Evolutionary conservation across 2,329 filamentous ascomycete species (phyloP).

Genomic region (Lomentospora prolificans): DNA sequence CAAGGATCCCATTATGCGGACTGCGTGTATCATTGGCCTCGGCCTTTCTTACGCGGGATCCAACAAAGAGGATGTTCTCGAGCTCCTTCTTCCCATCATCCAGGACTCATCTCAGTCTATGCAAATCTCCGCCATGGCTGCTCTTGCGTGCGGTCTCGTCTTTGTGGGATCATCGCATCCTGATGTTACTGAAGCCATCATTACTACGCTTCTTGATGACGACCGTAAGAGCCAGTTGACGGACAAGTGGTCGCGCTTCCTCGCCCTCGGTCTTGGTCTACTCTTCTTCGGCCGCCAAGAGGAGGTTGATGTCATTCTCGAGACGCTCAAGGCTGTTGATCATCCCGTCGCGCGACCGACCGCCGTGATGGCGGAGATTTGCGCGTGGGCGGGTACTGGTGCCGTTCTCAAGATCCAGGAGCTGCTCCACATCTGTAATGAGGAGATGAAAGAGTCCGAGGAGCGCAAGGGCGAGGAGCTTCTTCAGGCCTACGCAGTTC

Average conservation of each 20-base stretch:
- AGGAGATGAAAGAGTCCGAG: constrained; percentile 88
- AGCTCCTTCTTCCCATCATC: constrained; percentile 77
- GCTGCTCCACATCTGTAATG: constrained; percentile 94
- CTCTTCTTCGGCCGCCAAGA: constrained; percentile 96
- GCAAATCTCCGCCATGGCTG: constrained; percentile 94
- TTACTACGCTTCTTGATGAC: constrained; percentile 87
- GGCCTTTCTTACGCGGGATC: constrained; percentile 92
- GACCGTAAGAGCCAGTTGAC: constrained; percentile 84
- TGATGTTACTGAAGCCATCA: constrained; percentile 84
- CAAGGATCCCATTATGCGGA: constrained; percentile 66
- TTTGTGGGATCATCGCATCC: constrained; percentile 89
- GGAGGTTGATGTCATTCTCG: constrained; percentile 95
- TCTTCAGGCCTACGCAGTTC: constrained; percentile 88
- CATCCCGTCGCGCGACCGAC: constrained; percentile 97
- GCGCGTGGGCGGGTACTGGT: constrained; percentile 95
- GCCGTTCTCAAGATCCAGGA: constrained; percentile 96
- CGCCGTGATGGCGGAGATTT: constrained; percentile 87
- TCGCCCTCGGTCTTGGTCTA: constrained; percentile 85
- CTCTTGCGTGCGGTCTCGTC: constrained; percentile 78
- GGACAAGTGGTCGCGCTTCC: constrained; percentile 97
- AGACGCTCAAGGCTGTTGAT: constrained; percentile 93
- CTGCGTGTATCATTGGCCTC: constrained; percentile 89
- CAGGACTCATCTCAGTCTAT: constrained; percentile 77
- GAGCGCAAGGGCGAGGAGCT: constrained; percentile 94
- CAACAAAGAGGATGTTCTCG: constrained; percentile 80